Base-by-base conservation (phyloP, 2,329 filamentous ascomycete species). In the Arthrobotrys entomopaga region DNA sequence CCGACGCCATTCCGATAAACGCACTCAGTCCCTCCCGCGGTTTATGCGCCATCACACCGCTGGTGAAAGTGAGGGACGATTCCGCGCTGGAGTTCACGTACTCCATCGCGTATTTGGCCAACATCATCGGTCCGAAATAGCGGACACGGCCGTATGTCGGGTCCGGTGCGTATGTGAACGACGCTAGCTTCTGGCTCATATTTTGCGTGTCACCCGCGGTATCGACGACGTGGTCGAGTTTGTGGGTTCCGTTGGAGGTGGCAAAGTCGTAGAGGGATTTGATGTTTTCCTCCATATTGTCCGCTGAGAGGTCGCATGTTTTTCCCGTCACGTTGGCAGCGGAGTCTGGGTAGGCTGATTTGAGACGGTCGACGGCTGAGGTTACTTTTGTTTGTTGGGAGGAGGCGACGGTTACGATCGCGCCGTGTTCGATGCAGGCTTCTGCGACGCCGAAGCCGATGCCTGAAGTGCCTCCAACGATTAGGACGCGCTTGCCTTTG, bases 391-490 rank as follows among this genome's bases (percentile, higher is more conserved):
- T 61, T 8, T 82, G 79, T 63, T 84, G 86, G 1, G 87, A 89
- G 1, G 86, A 88, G n/a, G 86, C 85, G 78, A 91, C 84, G 52
- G 83, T 84, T 15, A 90, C 85, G n/a, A 79, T 80, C 43, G 85
- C 86, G 38, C 86, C 87, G 67, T 85, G 81, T 61, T 86, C 85
- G 48, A 89, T 79, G 13, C 83, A 81, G 1, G 84, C 85, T 82
- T 89, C 85, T 59, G 88, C 88, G 10, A 88, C 86, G 64, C 82
- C 84, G 76, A 84, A 87, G 34, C 88, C 89, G 46, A 91, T 88
- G 59, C 89, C 89, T 15, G 85, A 84, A 1, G 86, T 86, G 46
- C 87, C 89, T 50, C 89, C 89, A 53, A 90, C 83, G 78, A 91
- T 81, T 46, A 91, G 85, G 77, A 89, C 80, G 73, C 80, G 82